These are phyloP conservation scores for Aspergillus nanangensis DNA, from an alignment of 495 filamentous ascomycete species.

Conservation along the genomic window DNA sequence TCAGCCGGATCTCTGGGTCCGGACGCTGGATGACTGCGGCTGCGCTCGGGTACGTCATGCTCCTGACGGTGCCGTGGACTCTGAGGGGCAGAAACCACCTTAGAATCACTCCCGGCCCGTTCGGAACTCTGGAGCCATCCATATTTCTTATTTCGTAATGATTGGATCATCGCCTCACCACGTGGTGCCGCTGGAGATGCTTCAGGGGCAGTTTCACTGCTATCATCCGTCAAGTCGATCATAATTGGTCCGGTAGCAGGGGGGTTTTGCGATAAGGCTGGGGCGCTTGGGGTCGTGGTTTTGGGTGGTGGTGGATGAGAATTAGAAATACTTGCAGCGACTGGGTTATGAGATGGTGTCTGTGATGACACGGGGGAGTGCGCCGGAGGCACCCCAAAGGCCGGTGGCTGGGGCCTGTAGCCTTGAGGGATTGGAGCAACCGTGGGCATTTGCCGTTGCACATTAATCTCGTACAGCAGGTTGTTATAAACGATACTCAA, in stretches of 20 bases:
- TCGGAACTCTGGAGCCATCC: conserved; percentile 15
- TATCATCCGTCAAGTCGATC: conserved; percentile 23
- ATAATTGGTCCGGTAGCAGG: conserved; percentile 3
- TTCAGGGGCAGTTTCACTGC: background rate
- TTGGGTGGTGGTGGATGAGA: too few species aligned
- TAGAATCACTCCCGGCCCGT: too few species aligned
- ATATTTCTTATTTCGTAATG: conserved; percentile 22
- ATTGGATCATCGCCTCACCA: conserved; percentile 10
- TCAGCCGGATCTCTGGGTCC: conserved; percentile 3
- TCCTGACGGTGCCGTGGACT: background rate
- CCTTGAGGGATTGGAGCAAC: conserved; percentile 12
- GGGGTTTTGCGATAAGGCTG: background rate
- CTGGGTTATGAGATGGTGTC: too few species aligned
- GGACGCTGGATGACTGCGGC: background rate
- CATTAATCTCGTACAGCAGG: conserved; percentile 20
- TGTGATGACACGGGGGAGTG: too few species aligned
- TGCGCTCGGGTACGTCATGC: background rate
- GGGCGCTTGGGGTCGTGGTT: too few species aligned
- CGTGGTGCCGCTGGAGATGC: conserved; percentile 3
- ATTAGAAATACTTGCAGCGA: too few species aligned
- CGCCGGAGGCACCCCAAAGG: background rate
- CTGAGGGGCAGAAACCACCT: background rate
- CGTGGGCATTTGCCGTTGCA: conserved; percentile 11
- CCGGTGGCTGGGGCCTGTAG: conserved; percentile 14
- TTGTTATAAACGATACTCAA: conserved; percentile 18